Conservation (phyloP, 768 basidiomycete genomes). For the Russula olivacea region DNA sequence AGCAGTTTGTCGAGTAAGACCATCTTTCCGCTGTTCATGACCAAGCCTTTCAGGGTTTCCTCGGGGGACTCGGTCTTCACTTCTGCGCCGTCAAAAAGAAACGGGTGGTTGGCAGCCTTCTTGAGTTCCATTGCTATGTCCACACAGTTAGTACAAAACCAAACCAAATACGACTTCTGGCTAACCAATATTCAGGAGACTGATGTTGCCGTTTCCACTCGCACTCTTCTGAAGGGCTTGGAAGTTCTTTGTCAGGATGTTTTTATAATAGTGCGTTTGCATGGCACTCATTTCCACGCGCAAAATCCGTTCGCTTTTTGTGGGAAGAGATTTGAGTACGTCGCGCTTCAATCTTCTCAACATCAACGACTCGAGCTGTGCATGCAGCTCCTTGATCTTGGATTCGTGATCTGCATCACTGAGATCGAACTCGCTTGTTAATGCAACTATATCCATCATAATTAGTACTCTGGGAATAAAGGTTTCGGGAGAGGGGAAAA, state of each 20-base stretch:
- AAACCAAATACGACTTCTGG: constrained; percentile 8
- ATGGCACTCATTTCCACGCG: constrained; percentile 96
- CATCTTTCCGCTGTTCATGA: constrained; percentile 99
- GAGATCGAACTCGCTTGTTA: constrained; percentile 94
- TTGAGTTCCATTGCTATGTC: constrained; percentile 91
- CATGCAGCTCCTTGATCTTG: constrained; percentile 94
- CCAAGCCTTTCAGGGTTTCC: constrained; percentile 89
- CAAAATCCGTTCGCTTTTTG: constrained; percentile 96
- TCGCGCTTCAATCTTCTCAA: constrained; percentile 91
- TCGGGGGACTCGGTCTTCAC: constrained; percentile 52
- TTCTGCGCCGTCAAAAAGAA: constrained; percentile 96
- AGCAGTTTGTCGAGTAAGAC: constrained; percentile 96
- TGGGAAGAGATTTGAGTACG: constrained; percentile 91
- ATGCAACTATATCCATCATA: constrained; percentile 53
- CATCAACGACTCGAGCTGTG: constrained; percentile 92
- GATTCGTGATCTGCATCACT: constrained; percentile 87
- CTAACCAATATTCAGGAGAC: constrained; percentile 88
- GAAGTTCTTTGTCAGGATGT: constrained; percentile 97
- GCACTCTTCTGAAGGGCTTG: constrained; percentile 86
- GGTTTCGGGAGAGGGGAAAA: not conserved
- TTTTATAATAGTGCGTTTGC: constrained; percentile 98
- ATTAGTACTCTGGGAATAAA: not conserved
- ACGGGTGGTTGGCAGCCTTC: constrained; percentile 98
- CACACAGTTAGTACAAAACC: constrained; percentile 1
- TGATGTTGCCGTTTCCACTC: constrained; percentile 85